Evolutionary conservation across 306 rosid species (phyloP), one percentile per base, ranked within the genome.

Genomic region (Quercus rubra): DNA sequence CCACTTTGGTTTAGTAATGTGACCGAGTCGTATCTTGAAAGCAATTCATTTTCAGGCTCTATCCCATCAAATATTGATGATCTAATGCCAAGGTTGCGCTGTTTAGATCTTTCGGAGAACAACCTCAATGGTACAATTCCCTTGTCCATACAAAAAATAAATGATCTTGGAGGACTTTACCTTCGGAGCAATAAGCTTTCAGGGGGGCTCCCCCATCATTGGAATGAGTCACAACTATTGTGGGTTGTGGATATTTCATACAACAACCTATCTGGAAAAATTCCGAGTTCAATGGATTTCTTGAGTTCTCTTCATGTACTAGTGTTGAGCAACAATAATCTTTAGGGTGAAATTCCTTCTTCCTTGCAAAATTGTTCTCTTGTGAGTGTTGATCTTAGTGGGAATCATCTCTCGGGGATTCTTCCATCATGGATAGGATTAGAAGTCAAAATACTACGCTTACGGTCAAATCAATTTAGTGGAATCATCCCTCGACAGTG

Each of bases 11-110:
- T 41, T 8, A 41, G 0, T 8, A 41, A 0, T 41, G 46, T 8
- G 46, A 41, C 3, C 3, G 1, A 41, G 46, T 2, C 72, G 20
- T 54, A 38, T 64, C 52, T 82, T 1, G 27, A 55, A 4, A 59
- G 64, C 9, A 82, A 82, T 30, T 6, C 4, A 0, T 82, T 82
- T 77, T 71, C 78, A 2, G 81, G 78, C 18, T 74, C 85, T 23
- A 77, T 77, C 41, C 78, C 85, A 41, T 13, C 1, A 6, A 15
- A 61, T 27, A 71, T 77, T 23, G 74, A 74, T 38, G 63, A 62
- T 5, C 70, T 55, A 43, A 71, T 82, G 78, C 81, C 75, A 15
- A 7, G 0, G 4, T 27, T 77, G 12, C 0, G 18, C 0, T 74
- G 55, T n/a, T 49, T 82, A 51, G 71, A 82, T 63, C 43, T 77